Percentiles rank a stretch among this genome's conserved stretches.
phyloP scores from a whole-genome alignment of 169 alveolate genomes.

The Cryptosporidium sp. region DNA sequence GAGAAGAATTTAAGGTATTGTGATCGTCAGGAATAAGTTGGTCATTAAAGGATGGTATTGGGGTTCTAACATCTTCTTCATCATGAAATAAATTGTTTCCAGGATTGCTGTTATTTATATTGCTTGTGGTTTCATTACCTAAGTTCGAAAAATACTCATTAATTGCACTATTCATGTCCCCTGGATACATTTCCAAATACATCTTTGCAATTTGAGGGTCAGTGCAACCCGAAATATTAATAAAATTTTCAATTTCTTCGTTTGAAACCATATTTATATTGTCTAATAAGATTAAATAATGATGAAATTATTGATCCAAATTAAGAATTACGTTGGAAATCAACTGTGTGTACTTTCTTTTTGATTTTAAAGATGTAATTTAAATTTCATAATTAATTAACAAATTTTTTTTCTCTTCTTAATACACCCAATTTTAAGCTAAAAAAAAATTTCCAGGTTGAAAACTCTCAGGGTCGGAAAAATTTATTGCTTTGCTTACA shows the following conservation, averaged over 20 bases:
- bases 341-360: not conserved
- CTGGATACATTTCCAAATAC: slow-evolving; percentile 69
- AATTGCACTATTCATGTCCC: slow-evolving; percentile 52
- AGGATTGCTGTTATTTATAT: not conserved
- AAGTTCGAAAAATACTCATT: slow-evolving; percentile 61
- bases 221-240: slow-evolving; percentile 24
- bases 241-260: slow-evolving; percentile 48
- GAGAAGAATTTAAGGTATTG: not conserved
- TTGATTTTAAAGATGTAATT: not conserved
- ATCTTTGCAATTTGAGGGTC: slow-evolving; percentile 30
- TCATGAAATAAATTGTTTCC: not conserved
- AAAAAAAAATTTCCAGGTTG: slow-evolving; percentile 1
- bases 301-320: not conserved
- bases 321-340: not conserved
- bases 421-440: not conserved
- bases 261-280: slow-evolving; percentile 20
- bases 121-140: slow-evolving; percentile 13
- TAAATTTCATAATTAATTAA: not conserved
- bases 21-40: slow-evolving; percentile 63
- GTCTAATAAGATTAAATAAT: not conserved
- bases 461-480: slow-evolving; percentile 15
- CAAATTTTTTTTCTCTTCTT: not conserved
- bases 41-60: slow-evolving; percentile 73
- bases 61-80: slow-evolving; percentile 48
- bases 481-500: not conserved